Evolutionary conservation across 2,329 filamentous ascomycete genomes (phyloP).

Genomic region (Xylariaceae sp.): DNA sequence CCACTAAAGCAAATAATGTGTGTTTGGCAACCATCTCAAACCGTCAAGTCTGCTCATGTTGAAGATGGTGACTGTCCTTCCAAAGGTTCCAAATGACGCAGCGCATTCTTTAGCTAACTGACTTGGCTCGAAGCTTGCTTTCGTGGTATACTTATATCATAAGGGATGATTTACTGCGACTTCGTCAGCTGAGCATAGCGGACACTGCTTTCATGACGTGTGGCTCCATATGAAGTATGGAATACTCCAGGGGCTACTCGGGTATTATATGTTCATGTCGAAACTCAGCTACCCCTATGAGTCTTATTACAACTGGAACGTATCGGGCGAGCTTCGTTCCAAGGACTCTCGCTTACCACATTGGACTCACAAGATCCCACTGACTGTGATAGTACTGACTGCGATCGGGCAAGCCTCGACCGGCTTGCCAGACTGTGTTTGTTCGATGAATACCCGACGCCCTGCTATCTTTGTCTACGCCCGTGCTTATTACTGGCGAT

Average conservation of each 20-base stretch:
- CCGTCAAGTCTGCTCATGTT: not conserved
- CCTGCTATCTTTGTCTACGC: not conserved
- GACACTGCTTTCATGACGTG: not conserved
- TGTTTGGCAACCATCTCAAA: not conserved
- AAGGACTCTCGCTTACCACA: not conserved
- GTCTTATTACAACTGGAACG: not conserved
- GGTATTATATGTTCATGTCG: too few relatives aligned
- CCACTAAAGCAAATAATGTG: not conserved
- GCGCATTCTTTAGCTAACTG: not conserved
- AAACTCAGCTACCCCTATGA: too few relatives aligned
- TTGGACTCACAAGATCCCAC: not conserved
- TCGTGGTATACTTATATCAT: not conserved
- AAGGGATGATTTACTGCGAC: not conserved
- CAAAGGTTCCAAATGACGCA: not conserved
- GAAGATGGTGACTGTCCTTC: not conserved
- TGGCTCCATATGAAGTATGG: too few relatives aligned
- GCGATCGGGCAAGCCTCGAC: not conserved
- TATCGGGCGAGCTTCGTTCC: not conserved
- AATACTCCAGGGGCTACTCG: too few relatives aligned
- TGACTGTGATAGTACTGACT: not conserved
- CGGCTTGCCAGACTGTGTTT: not conserved
- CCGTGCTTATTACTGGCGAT: not conserved
- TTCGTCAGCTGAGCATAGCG: not conserved
- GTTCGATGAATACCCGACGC: not conserved
- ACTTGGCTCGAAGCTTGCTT: not conserved